Evolutionary conservation across 225 moss, liverwort and hornwort genomes (phyloP), one percentile per base, ranked within the genome.

Genomic region (Straminergon stramineum): DNA sequence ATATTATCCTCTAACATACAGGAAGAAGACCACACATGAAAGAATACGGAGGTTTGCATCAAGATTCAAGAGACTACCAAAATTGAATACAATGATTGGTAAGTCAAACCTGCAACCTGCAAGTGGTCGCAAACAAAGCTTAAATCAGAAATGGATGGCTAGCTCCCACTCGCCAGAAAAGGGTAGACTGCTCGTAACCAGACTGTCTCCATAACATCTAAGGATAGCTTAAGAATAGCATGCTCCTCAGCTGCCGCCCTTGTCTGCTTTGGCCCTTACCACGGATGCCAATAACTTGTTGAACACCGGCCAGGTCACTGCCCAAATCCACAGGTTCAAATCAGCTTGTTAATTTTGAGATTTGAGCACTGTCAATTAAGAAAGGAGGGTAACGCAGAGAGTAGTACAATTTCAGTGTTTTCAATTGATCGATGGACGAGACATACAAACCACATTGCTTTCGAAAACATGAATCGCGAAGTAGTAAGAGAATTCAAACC

Each of bases 121-220:
- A 84, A 87, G 62, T 95, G 69, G 55, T 95, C 90, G 87, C 95
- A 96, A 77, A 87, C 86, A 37, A 97, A 91, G 76, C 94, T 91
- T 81, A 95, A 88, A 84, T 96, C 94, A 75, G 94, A 95, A n/a
- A 96, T 94, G 30, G 93, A 95, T 28, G 94, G 94, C 77, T 94
- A 89, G 69, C 76, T 64, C 61, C 91, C 90, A 62, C 86, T 88
- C 61, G 87, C 90, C 84, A 94, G 71, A 90, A 94, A 96, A 32
- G 90, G 88, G 27, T 90, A 92, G 74, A 90, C 91, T 82, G 63
- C 90, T 85, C 84, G 88, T 64, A 97, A 87, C 89, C 92, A 95
- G 9, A 86, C 82, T 69, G 89, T 90, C 80, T 96, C 94, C 53
- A 95, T 84, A 23, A 90, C 60, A 21, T 88, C 75, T 18, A 96